These are phyloP conservation scores for Aspergillus cavernicola DNA, from an alignment of 495 filamentous ascomycete genomes.

Conservation along the genomic window DNA sequence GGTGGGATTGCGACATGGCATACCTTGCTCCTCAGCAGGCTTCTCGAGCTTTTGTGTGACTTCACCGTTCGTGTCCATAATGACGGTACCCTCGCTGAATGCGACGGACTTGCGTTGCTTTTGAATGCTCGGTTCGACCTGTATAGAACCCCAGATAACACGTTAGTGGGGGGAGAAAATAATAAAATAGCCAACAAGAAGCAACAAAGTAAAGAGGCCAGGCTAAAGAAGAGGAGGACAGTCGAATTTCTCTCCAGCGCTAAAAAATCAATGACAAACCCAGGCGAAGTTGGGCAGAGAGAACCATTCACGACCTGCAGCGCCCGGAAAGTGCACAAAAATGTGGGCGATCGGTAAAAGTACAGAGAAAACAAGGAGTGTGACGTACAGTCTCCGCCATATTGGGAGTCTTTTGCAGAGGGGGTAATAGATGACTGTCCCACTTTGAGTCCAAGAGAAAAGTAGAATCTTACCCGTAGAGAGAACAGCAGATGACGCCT, in stretches of 20 bases:
- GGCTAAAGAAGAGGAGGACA: too few species aligned
- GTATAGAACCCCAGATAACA: slow-evolving; percentile 10
- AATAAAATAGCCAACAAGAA: slow-evolving; percentile 7
- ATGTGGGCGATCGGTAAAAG: slow-evolving; percentile 43
- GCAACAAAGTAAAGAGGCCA: slow-evolving; percentile 8
- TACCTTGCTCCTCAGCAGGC: slow-evolving; percentile 61
- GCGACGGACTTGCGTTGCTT: slow-evolving; percentile 84
- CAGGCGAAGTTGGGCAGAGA: slow-evolving; percentile 11
- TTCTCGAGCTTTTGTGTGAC: slow-evolving; percentile 69
- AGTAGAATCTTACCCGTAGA: slow-evolving; percentile 6
- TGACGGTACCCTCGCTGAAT: slow-evolving; percentile 77
- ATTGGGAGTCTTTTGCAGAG: slow-evolving; percentile 12
- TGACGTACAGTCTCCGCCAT: slow-evolving; percentile 55
- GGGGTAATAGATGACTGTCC: not conserved
- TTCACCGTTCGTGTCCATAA: slow-evolving; percentile 81
- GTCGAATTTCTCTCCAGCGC: too few species aligned
- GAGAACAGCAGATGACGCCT: not conserved
- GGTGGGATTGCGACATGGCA: slow-evolving; percentile 3
- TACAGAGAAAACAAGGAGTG: slow-evolving; percentile 37
- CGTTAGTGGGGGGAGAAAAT: slow-evolving; percentile 16
- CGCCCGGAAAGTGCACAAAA: slow-evolving; percentile 30
- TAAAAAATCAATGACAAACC: too few species aligned
- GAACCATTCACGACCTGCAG: not conserved
- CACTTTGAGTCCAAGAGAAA: not conserved
- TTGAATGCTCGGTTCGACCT: slow-evolving; percentile 26